Base-by-base conservation (phyloP, 768 basidiomycete species). In the Phlebiopsis flavidoalba region DNA sequence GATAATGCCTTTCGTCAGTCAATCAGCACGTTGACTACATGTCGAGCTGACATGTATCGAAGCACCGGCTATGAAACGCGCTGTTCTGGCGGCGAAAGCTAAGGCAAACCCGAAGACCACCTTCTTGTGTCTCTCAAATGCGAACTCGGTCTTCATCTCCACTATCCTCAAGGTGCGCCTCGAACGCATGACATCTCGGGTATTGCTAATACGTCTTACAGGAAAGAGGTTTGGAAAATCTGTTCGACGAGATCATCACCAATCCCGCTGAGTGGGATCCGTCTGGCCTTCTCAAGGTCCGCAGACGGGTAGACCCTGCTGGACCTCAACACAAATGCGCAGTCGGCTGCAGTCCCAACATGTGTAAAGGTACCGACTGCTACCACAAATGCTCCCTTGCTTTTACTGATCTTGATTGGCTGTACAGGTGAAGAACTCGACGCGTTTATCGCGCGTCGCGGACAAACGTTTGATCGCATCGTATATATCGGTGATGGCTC, bases 11-110 rank as follows among this genome's bases (percentile, higher is more conserved):
- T 91, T 95, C 67, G 97, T 96, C 61, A 65, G 91, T 74, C 67
- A 43, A 43, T 17, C 17, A 36, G 31, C 52, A 35, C 15, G 35
- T 53, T 36, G 15, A 10, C 5, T 33, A 46, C 50, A 33, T 40
- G 4, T 26, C 12, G 12, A 35, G 8, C 33, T 35, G 8, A 53
- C 35, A 24, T 36, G 8, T n/a, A 35, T 19, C 45, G 19, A 22
- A 99, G 96, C 97, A 99, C 71, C 97, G 3, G 97, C 95, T 5
- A 97, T 98, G 94, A 80, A 86, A 61, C 90, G 95, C 21, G 93
- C 83, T n/a, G 86, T 96, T n/a, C 83, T 80, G 22, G 79, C 79
- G 2, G 80, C 96, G 62, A 93, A 97, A 71, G 76, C 79, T 3
- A 76, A 81, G 15, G 70, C 81, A 14, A 79, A 79, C n/a, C 85